A percentile compares a stretch with the other conserved stretches of the same genome.
phyloP scores from a whole-genome alignment of 1,284 basidiomycete species.

The Fomitiporia mediterranea region DNA sequence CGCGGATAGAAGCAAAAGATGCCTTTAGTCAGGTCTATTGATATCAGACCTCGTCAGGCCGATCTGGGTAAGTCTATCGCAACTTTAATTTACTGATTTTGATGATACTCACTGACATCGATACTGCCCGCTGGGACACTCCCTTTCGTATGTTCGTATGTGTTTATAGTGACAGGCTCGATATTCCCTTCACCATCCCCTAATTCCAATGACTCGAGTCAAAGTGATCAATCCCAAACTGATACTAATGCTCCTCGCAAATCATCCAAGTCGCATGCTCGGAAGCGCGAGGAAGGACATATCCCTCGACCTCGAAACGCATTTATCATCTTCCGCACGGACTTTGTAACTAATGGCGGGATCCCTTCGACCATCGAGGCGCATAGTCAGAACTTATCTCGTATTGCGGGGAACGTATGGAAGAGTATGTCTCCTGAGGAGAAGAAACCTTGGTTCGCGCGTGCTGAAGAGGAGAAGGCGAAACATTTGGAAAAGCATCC shows the following conservation, averaged over 20 bases:
- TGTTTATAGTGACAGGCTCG: no score
- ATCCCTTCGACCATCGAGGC: constrained; percentile 31
- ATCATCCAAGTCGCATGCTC: constrained; percentile 12
- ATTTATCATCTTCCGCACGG: constrained; percentile 90
- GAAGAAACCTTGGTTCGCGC: constrained; percentile 44
- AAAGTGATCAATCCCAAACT: no score
- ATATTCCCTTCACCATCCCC: no score
- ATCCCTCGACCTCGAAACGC: constrained; percentile 89
- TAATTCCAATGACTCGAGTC: no score
- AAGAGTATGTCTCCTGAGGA: constrained; percentile 40
- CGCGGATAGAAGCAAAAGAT: no score
- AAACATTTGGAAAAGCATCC: constrained; percentile 42
- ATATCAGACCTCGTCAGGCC: not conserved
- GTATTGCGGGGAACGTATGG: constrained; percentile 54
- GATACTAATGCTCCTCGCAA: not conserved
- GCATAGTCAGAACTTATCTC: constrained; percentile 55
- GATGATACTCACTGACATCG: no score
- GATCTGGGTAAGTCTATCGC: not conserved
- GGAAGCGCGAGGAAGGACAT: constrained; percentile 31
- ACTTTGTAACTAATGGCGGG: constrained; percentile 52
- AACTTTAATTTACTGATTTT: not conserved
- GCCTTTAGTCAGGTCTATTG: not conserved
- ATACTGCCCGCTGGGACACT: no score
- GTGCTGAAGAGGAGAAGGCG: constrained; percentile 48
- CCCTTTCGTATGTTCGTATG: no score